phyloP scores from a whole-genome alignment of 495 filamentous ascomycete genomes.

The Neurospora sublineolata region DNA sequence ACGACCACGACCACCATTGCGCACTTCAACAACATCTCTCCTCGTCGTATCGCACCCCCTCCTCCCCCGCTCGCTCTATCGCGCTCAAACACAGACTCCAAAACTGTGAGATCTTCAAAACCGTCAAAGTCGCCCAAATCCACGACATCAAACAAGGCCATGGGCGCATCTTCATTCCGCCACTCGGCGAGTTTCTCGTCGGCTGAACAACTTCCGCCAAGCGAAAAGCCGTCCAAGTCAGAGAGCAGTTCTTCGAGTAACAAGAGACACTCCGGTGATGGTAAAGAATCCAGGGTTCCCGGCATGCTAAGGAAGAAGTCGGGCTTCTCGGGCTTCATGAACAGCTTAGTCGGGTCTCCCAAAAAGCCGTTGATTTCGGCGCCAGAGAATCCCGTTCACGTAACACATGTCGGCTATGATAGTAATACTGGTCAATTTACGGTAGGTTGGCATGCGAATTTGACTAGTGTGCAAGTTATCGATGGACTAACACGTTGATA shows the following conservation, averaged over 20 bases:
- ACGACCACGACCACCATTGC: not conserved
- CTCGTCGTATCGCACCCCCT: slow-evolving; percentile 29
- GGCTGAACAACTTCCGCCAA: slow-evolving; percentile 35
- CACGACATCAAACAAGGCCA: not conserved
- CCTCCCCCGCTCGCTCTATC: slow-evolving; percentile 42
- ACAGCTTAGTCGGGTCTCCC: slow-evolving; percentile 79
- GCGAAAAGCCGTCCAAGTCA: slow-evolving; percentile 42
- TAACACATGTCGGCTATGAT: slow-evolving; percentile 96
- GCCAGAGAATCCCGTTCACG: slow-evolving; percentile 92
- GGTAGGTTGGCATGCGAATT: slow-evolving; percentile 42
- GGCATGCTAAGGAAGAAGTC: slow-evolving; percentile 72
- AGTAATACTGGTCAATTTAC: slow-evolving; percentile 96
- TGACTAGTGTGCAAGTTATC: slow-evolving; percentile 3
- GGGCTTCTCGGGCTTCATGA: slow-evolving; percentile 91
- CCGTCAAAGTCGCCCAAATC: not conserved
- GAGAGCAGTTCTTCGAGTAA: slow-evolving; percentile 49
- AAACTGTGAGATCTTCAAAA: slow-evolving; percentile 32
- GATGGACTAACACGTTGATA: slow-evolving; percentile 29
- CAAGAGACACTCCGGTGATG: slow-evolving; percentile 82
- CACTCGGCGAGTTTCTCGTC: slow-evolving; percentile 74
- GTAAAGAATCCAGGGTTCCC: slow-evolving; percentile 44
- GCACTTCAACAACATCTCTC: slow-evolving; percentile 15
- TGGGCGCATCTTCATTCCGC: slow-evolving; percentile 43
- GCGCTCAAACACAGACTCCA: slow-evolving; percentile 47
- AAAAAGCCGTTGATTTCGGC: slow-evolving; percentile 86